Percentiles rank a stretch among this genome's conserved stretches.
Conservation (phyloP, 164 flowering plant species). For the Vitis labrusca region DNA sequence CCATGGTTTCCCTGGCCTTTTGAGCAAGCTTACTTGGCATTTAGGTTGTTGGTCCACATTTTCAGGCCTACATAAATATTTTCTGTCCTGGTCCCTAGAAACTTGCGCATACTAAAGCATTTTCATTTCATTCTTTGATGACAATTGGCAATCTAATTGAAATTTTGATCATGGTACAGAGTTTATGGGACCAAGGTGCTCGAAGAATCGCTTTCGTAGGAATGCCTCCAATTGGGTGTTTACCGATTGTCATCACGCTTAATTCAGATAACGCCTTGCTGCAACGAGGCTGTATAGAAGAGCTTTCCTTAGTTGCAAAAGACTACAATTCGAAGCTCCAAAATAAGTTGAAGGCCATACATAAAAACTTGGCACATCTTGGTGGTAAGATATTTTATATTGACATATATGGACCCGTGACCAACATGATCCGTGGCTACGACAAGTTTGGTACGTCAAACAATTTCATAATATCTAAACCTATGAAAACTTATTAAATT, state of each 20-base stretch:
- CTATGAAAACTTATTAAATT: no score
- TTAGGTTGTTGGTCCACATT: no score
- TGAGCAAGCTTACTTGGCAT: no score
- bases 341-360: conserved; percentile 24
- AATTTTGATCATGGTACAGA: conserved; percentile 22
- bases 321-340: conserved; percentile 50
- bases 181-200: conserved; percentile 48
- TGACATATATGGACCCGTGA: conserved; percentile 33
- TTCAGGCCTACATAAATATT: no score
- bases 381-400: conserved; percentile 24
- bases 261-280: conserved; percentile 13
- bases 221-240: conserved; percentile 72
- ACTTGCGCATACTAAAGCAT: no score
- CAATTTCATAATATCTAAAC: no score
- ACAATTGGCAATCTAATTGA: background rate
- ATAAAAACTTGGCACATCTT: conserved; percentile 4
- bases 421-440: conserved; percentile 29
- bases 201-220: conserved; percentile 42
- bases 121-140: background rate
- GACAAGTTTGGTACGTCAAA: conserved; percentile 36
- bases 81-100: no score
- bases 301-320: conserved; percentile 25
- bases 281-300: conserved; percentile 31
- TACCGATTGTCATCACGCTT: conserved; percentile 57
- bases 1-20: no score